These are phyloP conservation scores for Didymosphaeria variabile DNA, from an alignment of 2,329 filamentous ascomycete genomes.

Conservation along the genomic window DNA sequence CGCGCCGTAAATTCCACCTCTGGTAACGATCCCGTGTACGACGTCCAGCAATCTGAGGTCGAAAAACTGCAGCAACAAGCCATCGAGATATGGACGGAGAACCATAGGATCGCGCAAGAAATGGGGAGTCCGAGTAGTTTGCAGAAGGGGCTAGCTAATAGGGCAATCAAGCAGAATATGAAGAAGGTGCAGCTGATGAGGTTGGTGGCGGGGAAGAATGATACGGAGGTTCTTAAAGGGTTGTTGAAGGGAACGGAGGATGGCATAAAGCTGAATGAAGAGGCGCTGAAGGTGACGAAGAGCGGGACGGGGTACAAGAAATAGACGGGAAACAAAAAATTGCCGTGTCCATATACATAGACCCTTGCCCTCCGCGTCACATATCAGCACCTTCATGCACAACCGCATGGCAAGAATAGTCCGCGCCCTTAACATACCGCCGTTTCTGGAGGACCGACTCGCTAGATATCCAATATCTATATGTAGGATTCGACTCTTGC, in stretches of 20 bases:
- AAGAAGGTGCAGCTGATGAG: constrained; percentile 9
- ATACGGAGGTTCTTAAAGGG: constrained; percentile 1
- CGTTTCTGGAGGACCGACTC: too few relatives aligned
- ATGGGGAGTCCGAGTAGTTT: constrained; percentile 11
- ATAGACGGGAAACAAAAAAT: not conserved
- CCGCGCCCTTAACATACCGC: too few relatives aligned
- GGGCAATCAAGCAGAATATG: constrained; percentile 4
- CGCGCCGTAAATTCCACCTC: not conserved
- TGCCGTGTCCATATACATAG: too few relatives aligned
- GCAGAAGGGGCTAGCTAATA: constrained; percentile 3
- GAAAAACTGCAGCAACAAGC: constrained; percentile 19
- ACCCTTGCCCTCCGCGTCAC: too few relatives aligned
- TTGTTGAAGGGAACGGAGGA: constrained; percentile 13
- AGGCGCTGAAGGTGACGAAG: constrained; percentile 11
- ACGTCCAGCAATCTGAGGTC: constrained; percentile 10
- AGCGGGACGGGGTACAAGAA: not conserved
- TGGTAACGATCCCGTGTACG: not conserved
- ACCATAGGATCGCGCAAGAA: constrained; percentile 17
- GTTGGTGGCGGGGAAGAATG: constrained; percentile 5
- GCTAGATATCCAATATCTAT: too few relatives aligned
- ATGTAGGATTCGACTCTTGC: too few relatives aligned
- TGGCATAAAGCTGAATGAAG: constrained; percentile 9
- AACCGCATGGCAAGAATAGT: too few relatives aligned
- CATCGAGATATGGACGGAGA: constrained; percentile 18
- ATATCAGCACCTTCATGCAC: too few relatives aligned